phyloP scores from a whole-genome alignment of 2,329 filamentous ascomycete species.

The Pseudonectria buxi region DNA sequence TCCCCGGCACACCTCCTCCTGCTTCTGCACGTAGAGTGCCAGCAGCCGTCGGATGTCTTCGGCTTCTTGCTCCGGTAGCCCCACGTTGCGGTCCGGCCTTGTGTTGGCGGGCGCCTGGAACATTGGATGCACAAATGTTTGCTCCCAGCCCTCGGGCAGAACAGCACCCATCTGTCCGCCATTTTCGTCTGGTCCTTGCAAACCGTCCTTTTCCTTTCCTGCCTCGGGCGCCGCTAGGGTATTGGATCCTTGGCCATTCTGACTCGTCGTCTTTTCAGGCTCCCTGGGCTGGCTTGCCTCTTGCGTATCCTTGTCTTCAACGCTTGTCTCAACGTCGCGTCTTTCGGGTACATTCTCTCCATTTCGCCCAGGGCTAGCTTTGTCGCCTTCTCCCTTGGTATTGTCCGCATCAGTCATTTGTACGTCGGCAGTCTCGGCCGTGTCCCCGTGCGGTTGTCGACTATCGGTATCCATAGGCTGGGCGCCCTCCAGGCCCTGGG shows the following conservation, averaged over 20 bases:
- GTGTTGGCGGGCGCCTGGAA: constrained; percentile 60
- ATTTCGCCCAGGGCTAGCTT: constrained; percentile 5
- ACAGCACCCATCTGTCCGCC: constrained; percentile 3
- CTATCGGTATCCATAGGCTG: constrained; percentile 4
- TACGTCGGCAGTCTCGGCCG: constrained; percentile 18
- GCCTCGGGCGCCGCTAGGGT: not conserved
- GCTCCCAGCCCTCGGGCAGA: constrained; percentile 22
- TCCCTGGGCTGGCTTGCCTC: not conserved
- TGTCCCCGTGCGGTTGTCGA: constrained; percentile 7
- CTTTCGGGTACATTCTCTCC: constrained; percentile 1
- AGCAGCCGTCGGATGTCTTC: constrained; percentile 70
- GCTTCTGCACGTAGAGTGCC: constrained; percentile 74
- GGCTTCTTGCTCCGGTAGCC: constrained; percentile 66
- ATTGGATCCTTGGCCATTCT: not conserved
- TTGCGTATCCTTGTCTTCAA: not conserved
- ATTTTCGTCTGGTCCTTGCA: constrained; percentile 2
- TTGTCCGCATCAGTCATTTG: constrained; percentile 26
- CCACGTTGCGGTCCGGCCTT: constrained; percentile 61
- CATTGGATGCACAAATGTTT: constrained; percentile 64
- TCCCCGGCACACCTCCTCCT: constrained; percentile 74
- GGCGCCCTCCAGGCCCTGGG: constrained; percentile 8
- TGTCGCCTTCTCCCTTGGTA: constrained; percentile 10
- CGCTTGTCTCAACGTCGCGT: not conserved
- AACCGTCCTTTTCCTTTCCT: not conserved
- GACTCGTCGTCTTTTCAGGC: not conserved